phyloP scores from a whole-genome alignment of 768 basidiomycete species.

The Coprinopsis cinerea region DNA sequence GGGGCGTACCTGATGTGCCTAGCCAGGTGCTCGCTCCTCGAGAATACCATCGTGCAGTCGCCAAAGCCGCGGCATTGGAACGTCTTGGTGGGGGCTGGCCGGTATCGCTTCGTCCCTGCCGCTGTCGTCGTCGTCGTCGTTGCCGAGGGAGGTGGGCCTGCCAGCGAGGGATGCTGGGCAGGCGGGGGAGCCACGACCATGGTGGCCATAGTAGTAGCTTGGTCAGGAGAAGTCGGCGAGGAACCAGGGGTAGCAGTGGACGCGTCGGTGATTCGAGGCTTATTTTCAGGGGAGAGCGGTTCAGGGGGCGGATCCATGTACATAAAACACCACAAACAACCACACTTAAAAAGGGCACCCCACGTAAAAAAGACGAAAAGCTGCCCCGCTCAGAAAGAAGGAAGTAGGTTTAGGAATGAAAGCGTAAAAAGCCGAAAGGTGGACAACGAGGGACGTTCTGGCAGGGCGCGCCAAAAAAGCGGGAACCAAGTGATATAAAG shows the following conservation, averaged over 20 bases:
- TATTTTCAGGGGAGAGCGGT: slow-evolving; percentile 6
- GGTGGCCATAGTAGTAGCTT: not conserved
- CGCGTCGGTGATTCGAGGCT: not conserved
- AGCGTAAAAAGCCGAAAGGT: too few relatives aligned
- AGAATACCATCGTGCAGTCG: slow-evolving; percentile 96
- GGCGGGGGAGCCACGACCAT: not conserved
- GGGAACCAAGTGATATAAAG: not conserved
- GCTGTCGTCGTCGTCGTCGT: too few relatives aligned
- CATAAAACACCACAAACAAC: not conserved
- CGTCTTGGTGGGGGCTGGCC: slow-evolving; percentile 85
- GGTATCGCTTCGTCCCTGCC: slow-evolving; percentile 53
- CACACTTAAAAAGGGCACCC: not conserved
- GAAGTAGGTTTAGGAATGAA: too few relatives aligned
- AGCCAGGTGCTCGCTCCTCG: slow-evolving; percentile 90
- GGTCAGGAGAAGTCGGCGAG: not conserved
- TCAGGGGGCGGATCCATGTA: slow-evolving; percentile 7
- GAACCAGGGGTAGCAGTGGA: not conserved
- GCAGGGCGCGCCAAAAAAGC: too few relatives aligned
- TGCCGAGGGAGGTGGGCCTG: not conserved
- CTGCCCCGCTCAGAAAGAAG: too few relatives aligned
- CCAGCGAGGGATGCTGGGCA: not conserved
- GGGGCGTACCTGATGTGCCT: slow-evolving; percentile 81
- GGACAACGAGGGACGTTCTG: too few relatives aligned
- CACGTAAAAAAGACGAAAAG: slow-evolving; percentile 1
- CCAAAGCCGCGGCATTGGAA: slow-evolving; percentile 95